phyloP scores from a whole-genome alignment of 1,284 basidiomycete genomes.

The Vanrija sp. region DNA sequence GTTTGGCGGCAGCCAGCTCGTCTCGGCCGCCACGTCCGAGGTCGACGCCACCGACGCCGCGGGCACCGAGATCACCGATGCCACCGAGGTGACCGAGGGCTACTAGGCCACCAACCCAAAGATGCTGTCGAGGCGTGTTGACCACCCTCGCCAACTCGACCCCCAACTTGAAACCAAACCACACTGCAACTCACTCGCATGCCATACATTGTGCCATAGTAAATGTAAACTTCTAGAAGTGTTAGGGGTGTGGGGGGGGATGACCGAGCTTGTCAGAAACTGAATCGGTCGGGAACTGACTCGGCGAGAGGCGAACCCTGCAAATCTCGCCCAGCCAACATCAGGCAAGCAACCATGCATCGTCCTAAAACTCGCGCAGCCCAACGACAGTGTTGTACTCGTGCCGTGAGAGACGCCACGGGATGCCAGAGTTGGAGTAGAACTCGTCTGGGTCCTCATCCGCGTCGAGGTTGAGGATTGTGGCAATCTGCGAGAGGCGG shows the following conservation, averaged over 20 bases:
- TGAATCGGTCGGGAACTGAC: no score
- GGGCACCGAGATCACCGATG: neutral
- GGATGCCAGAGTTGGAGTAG: constrained; percentile 84
- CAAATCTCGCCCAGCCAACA: no score
- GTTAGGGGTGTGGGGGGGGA: no score
- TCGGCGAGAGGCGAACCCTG: no score
- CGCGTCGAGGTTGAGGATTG: constrained; percentile 80
- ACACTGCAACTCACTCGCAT: neutral
- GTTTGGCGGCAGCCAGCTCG: neutral
- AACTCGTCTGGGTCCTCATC: constrained; percentile 90
- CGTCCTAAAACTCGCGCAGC: constrained; percentile 51
- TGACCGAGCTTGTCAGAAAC: no score
- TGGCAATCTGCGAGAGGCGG: constrained; percentile 88
- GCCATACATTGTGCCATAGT: neutral
- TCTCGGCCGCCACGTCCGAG: neutral
- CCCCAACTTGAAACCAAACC: neutral
- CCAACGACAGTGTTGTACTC: constrained; percentile 70
- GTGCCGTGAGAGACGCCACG: constrained; percentile 73
- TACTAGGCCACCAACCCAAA: neutral
- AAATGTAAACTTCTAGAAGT: neutral
- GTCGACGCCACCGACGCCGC: neutral
- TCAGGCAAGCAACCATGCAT: neutral
- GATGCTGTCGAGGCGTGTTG: neutral
- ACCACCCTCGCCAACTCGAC: neutral
- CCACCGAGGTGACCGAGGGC: neutral